Evolutionary conservation across 2,329 filamentous ascomycete species (phyloP).

Genomic region (Penicillium freii): DNA sequence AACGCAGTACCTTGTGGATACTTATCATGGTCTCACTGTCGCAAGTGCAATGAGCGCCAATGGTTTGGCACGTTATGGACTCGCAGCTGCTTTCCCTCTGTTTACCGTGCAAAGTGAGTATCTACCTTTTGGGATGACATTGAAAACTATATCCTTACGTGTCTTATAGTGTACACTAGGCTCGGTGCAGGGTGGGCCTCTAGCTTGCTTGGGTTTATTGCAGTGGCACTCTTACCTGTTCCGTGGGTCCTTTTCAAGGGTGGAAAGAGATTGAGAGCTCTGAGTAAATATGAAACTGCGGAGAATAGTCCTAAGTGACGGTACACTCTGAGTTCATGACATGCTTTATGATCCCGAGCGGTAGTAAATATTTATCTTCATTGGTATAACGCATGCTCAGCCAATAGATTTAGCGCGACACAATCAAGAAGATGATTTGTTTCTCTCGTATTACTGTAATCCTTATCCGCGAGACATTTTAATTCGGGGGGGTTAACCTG

Average conservation of each 20-base stretch:
- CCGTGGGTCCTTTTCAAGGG: slow-evolving; percentile 49
- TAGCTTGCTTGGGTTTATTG: slow-evolving; percentile 58
- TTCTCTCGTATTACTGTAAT: not conserved
- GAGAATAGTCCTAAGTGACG: not conserved
- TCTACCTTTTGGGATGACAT: not conserved
- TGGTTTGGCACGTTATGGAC: slow-evolving; percentile 19
- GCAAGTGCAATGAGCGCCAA: slow-evolving; percentile 24
- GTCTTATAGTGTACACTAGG: slow-evolving; percentile 53
- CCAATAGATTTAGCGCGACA: not conserved
- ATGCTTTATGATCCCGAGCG: not conserved
- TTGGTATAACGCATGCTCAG: not conserved
- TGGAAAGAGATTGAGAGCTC: slow-evolving; percentile 34
- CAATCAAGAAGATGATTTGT: not conserved
- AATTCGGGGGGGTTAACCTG: not conserved
- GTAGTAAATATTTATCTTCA: not conserved
- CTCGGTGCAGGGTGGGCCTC: slow-evolving; percentile 62
- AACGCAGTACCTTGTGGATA: slow-evolving; percentile 18
- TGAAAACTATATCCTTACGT: not conserved
- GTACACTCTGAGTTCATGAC: not conserved
- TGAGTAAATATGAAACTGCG: slow-evolving; percentile 17
- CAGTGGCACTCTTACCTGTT: slow-evolving; percentile 43
- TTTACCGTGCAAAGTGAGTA: slow-evolving; percentile 23
- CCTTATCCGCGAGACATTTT: not conserved
- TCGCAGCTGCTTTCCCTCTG: slow-evolving; percentile 18
- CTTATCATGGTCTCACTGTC: slow-evolving; percentile 18